Base-by-base conservation (phyloP, 208 protist species). In the Vickermania spadyakhi region DNA sequence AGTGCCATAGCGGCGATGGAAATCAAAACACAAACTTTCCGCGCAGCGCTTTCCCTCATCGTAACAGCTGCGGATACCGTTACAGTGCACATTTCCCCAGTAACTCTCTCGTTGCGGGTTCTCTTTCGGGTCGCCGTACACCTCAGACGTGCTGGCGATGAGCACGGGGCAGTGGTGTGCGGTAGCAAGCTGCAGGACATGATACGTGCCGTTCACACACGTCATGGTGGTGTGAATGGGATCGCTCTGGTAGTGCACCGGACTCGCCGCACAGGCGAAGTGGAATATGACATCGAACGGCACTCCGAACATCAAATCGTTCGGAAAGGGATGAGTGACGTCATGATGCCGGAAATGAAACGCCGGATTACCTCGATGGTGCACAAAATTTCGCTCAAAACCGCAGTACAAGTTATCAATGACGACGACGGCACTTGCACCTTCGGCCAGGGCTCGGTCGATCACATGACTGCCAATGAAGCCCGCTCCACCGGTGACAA, bases 11-110 rank as follows among this genome's bases (percentile, higher is more conserved):
- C 58, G 61, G 29, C 85, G 66, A 55, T 89, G 54, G 64, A 96
- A 97, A 23, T 96, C 93, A 70, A 94, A 96, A 55, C 66, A 86
- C 31, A 98, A 62, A 7, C 93, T 92, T 71, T 98, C 96, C 0
- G 79, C 89, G 28, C 90, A 81, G 18, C 97, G 84, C 82, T 98
- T 98, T 25, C 94, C 97, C 73, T 98, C 96, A 73, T 98, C 96
- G 64, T 98, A 98, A 71, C 96, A 98, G 28, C 93, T 88, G 18
- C 93, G 79, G 2, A 83, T 66, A 13, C 93, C 91, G 14, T 66
- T 94, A 51, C 81, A 79, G 62, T 94, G 96, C 18, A 97, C 93
- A 64, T 97, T 78, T 13, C 96, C 96, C 74, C 77, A 81, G 64
- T 96, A 96, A 5, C 58, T 56, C 72, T 98, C 96, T 1, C 50